These are phyloP conservation scores for Globisporangium polare DNA, from an alignment of 352 stramenopile species.

Conservation along the genomic window DNA sequence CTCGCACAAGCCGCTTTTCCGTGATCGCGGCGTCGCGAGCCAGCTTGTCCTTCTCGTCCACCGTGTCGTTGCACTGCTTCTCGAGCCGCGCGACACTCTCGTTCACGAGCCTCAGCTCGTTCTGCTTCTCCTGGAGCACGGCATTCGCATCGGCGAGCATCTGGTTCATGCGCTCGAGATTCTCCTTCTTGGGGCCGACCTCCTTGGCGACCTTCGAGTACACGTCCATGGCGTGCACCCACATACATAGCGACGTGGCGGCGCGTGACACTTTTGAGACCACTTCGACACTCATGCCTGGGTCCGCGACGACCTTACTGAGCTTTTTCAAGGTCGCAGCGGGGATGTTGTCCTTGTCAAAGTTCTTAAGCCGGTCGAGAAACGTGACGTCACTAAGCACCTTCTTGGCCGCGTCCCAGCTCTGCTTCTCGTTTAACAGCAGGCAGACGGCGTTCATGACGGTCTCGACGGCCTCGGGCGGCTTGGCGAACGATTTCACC, in stretches of 20 bases:
- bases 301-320: constrained; percentile 71
- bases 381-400: constrained; percentile 85
- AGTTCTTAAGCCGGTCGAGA: constrained; percentile 89
- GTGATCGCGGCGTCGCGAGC: constrained; percentile 84
- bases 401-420: constrained; percentile 92
- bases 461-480: constrained; percentile 87
- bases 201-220: constrained; percentile 94
- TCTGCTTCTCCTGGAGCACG: constrained; percentile 84
- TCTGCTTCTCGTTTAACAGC: constrained; percentile 90
- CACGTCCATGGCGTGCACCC: constrained; percentile 94
- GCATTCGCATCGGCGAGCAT: constrained; percentile 88
- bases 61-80: constrained; percentile 87
- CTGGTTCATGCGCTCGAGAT: constrained; percentile 90
- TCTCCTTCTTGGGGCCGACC: constrained; percentile 90
- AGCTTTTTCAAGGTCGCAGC: constrained; percentile 87
- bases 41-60: constrained; percentile 91
- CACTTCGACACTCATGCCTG: constrained; percentile 88
- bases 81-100: constrained; percentile 88
- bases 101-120: constrained; percentile 85
- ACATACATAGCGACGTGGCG: constrained; percentile 91
- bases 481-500: constrained; percentile 93
- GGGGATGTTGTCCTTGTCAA: constrained; percentile 95
- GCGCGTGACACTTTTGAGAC: constrained; percentile 92
- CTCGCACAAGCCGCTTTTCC: constrained; percentile 84
- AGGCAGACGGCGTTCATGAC: constrained; percentile 95